These are phyloP conservation scores for Triticum dicoccoides DNA, from an alignment of 176 grass and related monocot species.

Conservation along the genomic window DNA sequence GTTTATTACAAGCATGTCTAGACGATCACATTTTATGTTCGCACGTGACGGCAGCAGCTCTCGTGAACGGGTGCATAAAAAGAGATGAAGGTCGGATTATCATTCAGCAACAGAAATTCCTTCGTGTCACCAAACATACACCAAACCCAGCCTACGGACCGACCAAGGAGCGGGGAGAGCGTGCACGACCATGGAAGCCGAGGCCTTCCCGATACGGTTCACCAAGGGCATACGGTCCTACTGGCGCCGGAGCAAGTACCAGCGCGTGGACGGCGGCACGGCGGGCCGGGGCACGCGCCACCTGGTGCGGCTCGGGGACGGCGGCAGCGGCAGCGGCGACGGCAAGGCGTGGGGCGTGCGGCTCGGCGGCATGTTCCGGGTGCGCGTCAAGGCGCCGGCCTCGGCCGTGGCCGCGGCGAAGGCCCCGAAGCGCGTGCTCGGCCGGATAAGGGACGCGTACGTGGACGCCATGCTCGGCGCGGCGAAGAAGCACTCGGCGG, in stretches of 20 bases:
- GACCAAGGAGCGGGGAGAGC: not conserved
- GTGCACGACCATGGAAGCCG: slow-evolving; percentile 35
- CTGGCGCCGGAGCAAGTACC: slow-evolving; percentile 64
- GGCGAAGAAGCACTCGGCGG: slow-evolving; percentile 48
- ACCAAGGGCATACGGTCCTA: slow-evolving; percentile 71
- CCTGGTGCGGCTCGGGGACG: slow-evolving; percentile 50
- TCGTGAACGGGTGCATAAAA: slow-evolving; percentile 18
- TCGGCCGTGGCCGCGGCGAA: not conserved
- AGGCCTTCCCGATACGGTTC: slow-evolving; percentile 64
- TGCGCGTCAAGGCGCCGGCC: slow-evolving; percentile 14
- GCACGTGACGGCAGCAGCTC: slow-evolving; percentile 27
- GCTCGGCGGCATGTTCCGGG: slow-evolving; percentile 46
- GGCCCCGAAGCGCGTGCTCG: slow-evolving; percentile 49
- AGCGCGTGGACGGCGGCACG: slow-evolving; percentile 23
- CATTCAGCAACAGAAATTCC: not conserved
- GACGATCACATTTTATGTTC: not conserved
- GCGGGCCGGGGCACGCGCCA: slow-evolving; percentile 20
- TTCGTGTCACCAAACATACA: not conserved
- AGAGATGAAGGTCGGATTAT: not conserved
- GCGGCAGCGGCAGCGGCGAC: not conserved
- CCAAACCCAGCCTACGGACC: not conserved
- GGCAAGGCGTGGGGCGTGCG: slow-evolving; percentile 34
- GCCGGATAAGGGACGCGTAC: slow-evolving; percentile 66
- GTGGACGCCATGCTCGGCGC: slow-evolving; percentile 63
- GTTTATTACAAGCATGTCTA: not conserved